A percentile compares a stretch with the other conserved stretches of the same genome.
phyloP scores from a whole-genome alignment of 495 filamentous ascomycete species.

The Daldinia concentrica region DNA sequence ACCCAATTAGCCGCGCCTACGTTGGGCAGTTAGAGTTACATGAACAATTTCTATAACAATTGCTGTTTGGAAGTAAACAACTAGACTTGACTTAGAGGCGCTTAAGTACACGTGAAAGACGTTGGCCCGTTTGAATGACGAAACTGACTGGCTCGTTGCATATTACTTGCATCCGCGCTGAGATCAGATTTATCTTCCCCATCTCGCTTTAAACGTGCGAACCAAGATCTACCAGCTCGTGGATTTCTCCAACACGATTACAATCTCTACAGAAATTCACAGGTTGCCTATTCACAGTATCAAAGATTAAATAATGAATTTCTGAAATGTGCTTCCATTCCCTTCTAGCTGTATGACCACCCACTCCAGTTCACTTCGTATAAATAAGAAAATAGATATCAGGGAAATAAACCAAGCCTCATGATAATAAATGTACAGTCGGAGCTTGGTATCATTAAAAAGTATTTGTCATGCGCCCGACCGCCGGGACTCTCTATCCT shows the following conservation, averaged over 20 bases:
- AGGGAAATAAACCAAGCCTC: conserved; percentile 33
- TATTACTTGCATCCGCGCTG: neutral
- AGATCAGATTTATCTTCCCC: neutral
- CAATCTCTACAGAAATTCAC: neutral
- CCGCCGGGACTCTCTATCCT: conserved; percentile 34
- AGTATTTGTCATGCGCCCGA: conserved; percentile 39
- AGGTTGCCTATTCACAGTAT: neutral
- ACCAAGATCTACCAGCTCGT: neutral
- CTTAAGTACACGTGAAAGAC: neutral
- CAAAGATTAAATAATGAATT: conserved; percentile 25
- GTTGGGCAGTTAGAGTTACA: too few species aligned
- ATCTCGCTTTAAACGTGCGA: neutral
- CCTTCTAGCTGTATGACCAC: conserved; percentile 39
- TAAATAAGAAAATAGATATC: conserved; percentile 18
- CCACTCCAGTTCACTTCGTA: conserved; percentile 36
- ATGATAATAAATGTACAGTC: conserved; percentile 34
- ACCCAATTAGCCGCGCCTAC: too few species aligned
- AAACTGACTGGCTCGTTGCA: neutral
- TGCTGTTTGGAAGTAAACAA: neutral
- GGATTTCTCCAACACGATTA: neutral
- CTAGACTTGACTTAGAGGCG: neutral
- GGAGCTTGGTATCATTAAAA: conserved; percentile 43
- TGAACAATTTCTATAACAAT: neutral
- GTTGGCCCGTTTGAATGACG: neutral
- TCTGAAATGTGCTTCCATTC: conserved; percentile 39